Conservation (phyloP, 2,329 filamentous ascomycete species). For the Monosporascus sp. region DNA sequence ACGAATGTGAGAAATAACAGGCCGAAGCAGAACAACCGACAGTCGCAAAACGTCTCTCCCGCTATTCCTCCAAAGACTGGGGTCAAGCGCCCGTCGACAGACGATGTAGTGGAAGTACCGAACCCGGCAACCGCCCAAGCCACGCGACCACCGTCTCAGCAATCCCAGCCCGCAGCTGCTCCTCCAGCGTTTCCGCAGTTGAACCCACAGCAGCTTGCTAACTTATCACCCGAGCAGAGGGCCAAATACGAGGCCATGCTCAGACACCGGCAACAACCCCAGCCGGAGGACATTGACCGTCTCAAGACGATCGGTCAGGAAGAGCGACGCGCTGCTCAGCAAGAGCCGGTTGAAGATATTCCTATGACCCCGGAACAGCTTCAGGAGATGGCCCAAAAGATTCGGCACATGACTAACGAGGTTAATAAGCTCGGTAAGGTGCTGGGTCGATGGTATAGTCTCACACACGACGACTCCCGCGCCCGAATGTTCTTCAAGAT, state of each 20-base stretch:
- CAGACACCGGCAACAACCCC: conserved; percentile 18
- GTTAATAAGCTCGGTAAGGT: conserved; percentile 40
- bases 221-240: conserved; percentile 39
- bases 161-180: conserved; percentile 14
- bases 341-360: conserved; percentile 40
- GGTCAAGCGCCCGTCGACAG: conserved; percentile 46
- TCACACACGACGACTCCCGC: conserved; percentile 44
- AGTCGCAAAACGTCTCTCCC: conserved; percentile 33
- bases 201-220: conserved; percentile 34
- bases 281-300: conserved; percentile 34
- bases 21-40: conserved; percentile 29
- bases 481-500: conserved; percentile 48
- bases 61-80: conserved; percentile 35
- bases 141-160: conserved; percentile 26
- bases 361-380: conserved; percentile 41
- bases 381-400: conserved; percentile 38
- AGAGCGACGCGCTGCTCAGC: conserved; percentile 28
- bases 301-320: conserved; percentile 27
- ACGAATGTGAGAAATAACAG: conserved; percentile 24
- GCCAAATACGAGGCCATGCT: conserved; percentile 36
- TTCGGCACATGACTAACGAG: conserved; percentile 35
- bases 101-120: conserved; percentile 32
- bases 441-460: conserved; percentile 42
- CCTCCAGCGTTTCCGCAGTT: conserved; percentile 18
- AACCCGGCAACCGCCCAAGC: conserved; percentile 14